Evolutionary conservation across 2,329 filamentous ascomycete genomes (phyloP).

Genomic region (Immersiporthe knoxdaviesiana): DNA sequence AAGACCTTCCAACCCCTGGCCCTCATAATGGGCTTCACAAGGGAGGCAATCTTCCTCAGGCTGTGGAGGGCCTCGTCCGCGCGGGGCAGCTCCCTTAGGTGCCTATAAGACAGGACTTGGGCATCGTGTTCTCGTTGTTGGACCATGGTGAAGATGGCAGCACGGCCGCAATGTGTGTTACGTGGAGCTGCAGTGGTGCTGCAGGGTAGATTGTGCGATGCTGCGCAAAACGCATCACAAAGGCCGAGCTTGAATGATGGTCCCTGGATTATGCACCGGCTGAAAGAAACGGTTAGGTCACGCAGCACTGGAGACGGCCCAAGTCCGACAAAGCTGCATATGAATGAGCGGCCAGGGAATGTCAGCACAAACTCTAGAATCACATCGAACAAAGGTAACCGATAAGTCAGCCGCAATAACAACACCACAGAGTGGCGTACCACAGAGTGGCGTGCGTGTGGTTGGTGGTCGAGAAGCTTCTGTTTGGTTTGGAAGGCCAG

Average conservation of each 20-base stretch:
- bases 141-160: constrained; percentile 13
- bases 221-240: constrained; percentile 1
- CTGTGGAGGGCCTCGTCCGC: constrained; percentile 58
- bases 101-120: constrained; percentile 52
- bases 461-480: not conserved
- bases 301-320: not conserved
- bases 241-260: not conserved
- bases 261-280: not conserved
- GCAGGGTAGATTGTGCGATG: not conserved
- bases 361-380: constrained; percentile 16
- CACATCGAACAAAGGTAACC: constrained; percentile 16
- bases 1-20: constrained; percentile 80
- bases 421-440: constrained; percentile 3
- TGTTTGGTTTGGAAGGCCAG: not conserved
- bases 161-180: not conserved
- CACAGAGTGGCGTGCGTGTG: constrained; percentile 2
- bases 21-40: constrained; percentile 95
- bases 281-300: no score
- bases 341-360: not conserved
- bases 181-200: not conserved
- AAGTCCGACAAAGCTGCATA: not conserved
- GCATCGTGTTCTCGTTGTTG: constrained; percentile 45
- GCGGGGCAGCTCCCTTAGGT: constrained; percentile 51
- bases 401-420: constrained; percentile 12
- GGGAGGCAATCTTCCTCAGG: constrained; percentile 79